phyloP scores from a whole-genome alignment of 352 stramenopile species.

The Globisporangium cylindrosporum region DNA sequence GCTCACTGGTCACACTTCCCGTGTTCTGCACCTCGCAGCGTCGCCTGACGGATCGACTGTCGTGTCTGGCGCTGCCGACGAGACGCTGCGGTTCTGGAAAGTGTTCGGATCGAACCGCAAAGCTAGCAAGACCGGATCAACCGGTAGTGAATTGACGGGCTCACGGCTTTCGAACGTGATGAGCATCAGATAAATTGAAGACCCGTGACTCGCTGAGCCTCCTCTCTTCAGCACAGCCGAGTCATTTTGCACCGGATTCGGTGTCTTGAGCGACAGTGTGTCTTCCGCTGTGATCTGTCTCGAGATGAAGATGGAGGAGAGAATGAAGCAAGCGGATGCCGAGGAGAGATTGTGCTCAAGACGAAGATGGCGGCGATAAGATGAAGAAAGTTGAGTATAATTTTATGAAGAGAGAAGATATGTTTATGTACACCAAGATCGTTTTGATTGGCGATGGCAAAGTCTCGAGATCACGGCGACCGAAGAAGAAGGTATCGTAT shows the following conservation, averaged over 20 bases:
- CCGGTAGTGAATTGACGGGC: slow-evolving; percentile 49
- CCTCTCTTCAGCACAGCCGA: neutral
- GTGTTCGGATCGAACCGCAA: slow-evolving; percentile 93
- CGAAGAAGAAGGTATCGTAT: neutral
- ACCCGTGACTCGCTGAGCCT: neutral
- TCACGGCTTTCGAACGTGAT: slow-evolving; percentile 76
- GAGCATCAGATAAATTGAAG: slow-evolving; percentile 66
- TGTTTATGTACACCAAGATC: slow-evolving; percentile 3
- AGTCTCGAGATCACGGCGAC: neutral
- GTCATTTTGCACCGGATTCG: slow-evolving; percentile 5
- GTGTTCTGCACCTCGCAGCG: slow-evolving; percentile 95
- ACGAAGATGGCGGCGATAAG: neutral
- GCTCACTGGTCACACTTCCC: slow-evolving; percentile 95
- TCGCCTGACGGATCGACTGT: slow-evolving; percentile 97
- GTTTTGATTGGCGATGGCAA: neutral
- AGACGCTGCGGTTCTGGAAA: slow-evolving; percentile 99
- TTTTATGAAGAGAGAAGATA: slow-evolving; percentile 10
- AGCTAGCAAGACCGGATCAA: slow-evolving; percentile 54
- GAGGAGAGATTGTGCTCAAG: neutral
- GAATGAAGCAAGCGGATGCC: neutral
- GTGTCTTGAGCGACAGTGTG: neutral
- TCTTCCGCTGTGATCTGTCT: neutral
- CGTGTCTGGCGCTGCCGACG: slow-evolving; percentile 96
- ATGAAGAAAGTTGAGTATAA: slow-evolving; percentile 10
- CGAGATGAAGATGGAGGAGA: neutral